These are phyloP conservation scores for Amphichorda felina DNA, from an alignment of 2,329 filamentous ascomycete species.

Conservation along the genomic window DNA sequence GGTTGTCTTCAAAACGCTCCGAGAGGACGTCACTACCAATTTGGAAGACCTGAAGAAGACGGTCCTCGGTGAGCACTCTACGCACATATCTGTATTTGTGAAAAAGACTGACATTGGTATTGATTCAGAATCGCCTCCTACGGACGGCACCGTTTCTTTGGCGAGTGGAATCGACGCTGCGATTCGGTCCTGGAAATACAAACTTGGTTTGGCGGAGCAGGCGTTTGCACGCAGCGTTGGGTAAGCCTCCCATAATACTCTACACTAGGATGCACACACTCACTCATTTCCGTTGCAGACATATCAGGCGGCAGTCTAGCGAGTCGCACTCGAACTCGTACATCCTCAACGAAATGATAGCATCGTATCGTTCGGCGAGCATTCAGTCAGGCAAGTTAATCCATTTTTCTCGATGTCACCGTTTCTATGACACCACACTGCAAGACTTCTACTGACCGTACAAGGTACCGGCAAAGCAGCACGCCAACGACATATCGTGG, in stretches of 20 bases:
- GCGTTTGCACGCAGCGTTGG: background rate
- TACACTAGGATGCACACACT: background rate
- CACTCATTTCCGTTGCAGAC: no score
- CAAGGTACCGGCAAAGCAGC: background rate
- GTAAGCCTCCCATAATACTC: background rate
- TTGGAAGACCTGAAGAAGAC: background rate
- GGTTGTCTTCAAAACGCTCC: constrained; percentile 2
- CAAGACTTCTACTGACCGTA: background rate
- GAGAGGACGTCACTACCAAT: background rate
- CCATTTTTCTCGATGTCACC: background rate
- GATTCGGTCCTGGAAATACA: background rate
- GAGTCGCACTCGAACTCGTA: constrained; percentile 4
- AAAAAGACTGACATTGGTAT: background rate
- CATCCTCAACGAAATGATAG: constrained; percentile 4
- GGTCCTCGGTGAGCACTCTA: background rate
- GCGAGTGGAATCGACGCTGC: background rate
- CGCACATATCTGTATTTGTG: no score
- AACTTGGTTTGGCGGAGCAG: background rate
- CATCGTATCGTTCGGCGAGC: constrained; percentile 2
- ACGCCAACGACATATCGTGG: background rate
- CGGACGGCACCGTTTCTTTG: no score
- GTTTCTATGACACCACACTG: no score
- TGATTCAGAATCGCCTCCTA: background rate
- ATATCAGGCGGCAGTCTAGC: background rate
- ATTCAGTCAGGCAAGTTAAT: background rate